phyloP scores from a whole-genome alignment of 2,329 filamentous ascomycete genomes.

The Byssothecium circinans region DNA sequence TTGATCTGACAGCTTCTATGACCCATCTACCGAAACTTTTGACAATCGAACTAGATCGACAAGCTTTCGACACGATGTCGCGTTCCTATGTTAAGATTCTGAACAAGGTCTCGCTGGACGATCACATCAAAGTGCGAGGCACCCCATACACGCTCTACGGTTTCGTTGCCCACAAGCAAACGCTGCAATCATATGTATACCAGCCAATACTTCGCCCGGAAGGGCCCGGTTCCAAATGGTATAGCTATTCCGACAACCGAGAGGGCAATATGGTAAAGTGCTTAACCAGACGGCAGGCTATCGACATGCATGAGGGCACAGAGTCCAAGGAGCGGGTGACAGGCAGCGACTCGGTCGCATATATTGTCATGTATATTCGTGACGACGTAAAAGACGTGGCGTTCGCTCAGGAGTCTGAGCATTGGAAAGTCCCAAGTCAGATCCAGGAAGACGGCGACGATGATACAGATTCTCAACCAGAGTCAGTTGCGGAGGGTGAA shows the following conservation, averaged over 20 bases:
- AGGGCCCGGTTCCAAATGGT: conserved; percentile 60
- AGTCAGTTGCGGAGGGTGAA: conserved; percentile 10
- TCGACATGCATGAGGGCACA: conserved; percentile 56
- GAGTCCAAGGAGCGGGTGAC: conserved; percentile 39
- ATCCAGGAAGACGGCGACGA: conserved; percentile 34
- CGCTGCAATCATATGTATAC: conserved; percentile 61
- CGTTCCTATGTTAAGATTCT: conserved; percentile 61
- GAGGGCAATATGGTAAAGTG: conserved; percentile 59
- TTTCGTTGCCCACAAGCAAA: conserved; percentile 62
- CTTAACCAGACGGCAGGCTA: conserved; percentile 58
- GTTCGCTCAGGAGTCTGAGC: conserved; percentile 48
- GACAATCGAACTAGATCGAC: conserved; percentile 60
- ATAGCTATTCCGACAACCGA: conserved; percentile 58
- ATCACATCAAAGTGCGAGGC: conserved; percentile 53
- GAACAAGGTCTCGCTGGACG: conserved; percentile 59
- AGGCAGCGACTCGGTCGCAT: conserved; percentile 54
- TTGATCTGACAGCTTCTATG: conserved; percentile 23
- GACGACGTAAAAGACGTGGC: conserved; percentile 46
- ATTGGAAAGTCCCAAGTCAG: conserved; percentile 51
- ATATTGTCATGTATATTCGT: conserved; percentile 60
- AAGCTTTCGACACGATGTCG: conserved; percentile 56
- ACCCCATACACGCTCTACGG: conserved; percentile 60
- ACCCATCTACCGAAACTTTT: conserved; percentile 52
- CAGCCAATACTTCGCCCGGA: conserved; percentile 62
- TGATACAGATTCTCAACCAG: conserved; percentile 13